Evolutionary conservation across 768 basidiomycete species (phyloP).

Genomic region (Pholiota conissans): DNA sequence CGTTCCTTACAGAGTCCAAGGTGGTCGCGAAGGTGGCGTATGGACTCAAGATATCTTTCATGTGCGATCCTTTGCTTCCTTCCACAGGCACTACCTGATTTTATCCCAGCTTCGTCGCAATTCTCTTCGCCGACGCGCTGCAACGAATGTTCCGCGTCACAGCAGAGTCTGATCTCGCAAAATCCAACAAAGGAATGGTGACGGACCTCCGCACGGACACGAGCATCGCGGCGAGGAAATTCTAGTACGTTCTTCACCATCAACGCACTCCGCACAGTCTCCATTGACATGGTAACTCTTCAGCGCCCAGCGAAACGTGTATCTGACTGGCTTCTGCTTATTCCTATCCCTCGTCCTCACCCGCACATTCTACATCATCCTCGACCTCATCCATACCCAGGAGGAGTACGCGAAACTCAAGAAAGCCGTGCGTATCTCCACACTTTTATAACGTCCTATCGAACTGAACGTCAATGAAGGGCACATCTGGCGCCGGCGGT

Average conservation of each 20-base stretch:
- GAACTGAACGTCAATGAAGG: not conserved
- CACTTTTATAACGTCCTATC: not conserved
- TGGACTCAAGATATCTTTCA: constrained; percentile 91
- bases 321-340: constrained; percentile 90
- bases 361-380: constrained; percentile 87
- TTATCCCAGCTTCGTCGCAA: constrained; percentile 65
- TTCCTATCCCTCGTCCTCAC: constrained; percentile 96
- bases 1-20: constrained; percentile 66
- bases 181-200: constrained; percentile 48
- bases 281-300: no score
- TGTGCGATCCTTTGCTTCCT: constrained; percentile 47
- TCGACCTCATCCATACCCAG: constrained; percentile 88
- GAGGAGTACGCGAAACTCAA: constrained; percentile 87
- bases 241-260: constrained; percentile 62
- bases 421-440: constrained; percentile 40
- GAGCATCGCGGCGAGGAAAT: constrained; percentile 89
- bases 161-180: constrained; percentile 70
- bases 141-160: constrained; percentile 89
- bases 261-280: no score
- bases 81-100: not conserved
- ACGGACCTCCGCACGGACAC: constrained; percentile 77
- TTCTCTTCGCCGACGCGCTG: constrained; percentile 89
- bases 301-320: constrained; percentile 87
- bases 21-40: constrained; percentile 86
- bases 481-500: constrained; percentile 16